These are phyloP conservation scores for Lipomyces orientalis DNA, from an alignment of 805 yeast genomes.

Conservation along the genomic window DNA sequence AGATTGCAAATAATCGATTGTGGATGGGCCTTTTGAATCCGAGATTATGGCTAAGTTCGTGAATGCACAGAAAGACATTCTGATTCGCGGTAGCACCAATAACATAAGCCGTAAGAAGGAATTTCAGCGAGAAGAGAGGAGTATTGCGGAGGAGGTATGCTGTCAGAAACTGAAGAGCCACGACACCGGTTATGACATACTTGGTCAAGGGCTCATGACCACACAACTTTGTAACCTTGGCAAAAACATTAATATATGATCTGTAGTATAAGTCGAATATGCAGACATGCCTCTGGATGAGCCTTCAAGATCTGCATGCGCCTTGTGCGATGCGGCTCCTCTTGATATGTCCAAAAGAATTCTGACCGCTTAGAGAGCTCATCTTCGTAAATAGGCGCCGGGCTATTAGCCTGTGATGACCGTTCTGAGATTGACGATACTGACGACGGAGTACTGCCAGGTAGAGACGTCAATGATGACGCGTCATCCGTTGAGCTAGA, in stretches of 20 bases:
- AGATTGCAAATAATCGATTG: conserved; percentile 76
- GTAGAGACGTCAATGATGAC: conserved; percentile 2
- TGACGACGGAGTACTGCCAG: conserved; percentile 10
- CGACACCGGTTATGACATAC: conserved; percentile 71
- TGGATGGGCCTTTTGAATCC: conserved; percentile 79
- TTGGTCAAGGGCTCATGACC: conserved; percentile 89
- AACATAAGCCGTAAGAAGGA: conserved; percentile 68
- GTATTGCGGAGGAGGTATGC: conserved; percentile 69
- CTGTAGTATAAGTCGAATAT: neutral
- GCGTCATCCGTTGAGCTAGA: neutral
- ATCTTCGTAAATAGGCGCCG: neutral
- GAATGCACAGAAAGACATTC: conserved; percentile 84
- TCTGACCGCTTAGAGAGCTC: conserved; percentile 47
- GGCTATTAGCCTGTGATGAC: neutral
- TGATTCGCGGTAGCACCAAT: conserved; percentile 88
- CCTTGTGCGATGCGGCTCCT: conserved; percentile 80
- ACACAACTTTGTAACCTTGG: conserved; percentile 64
- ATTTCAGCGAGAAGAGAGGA: conserved; percentile 57
- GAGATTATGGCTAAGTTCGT: conserved; percentile 84
- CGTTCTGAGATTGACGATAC: conserved; percentile 15
- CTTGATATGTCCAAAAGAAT: conserved; percentile 82
- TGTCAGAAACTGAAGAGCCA: conserved; percentile 64
- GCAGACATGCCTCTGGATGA: conserved; percentile 63
- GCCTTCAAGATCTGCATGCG: conserved; percentile 73
- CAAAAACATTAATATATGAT: neutral